These are phyloP conservation scores for Eurotiales sp. DNA, from an alignment of 2,329 filamentous ascomycete species.

Conservation along the genomic window DNA sequence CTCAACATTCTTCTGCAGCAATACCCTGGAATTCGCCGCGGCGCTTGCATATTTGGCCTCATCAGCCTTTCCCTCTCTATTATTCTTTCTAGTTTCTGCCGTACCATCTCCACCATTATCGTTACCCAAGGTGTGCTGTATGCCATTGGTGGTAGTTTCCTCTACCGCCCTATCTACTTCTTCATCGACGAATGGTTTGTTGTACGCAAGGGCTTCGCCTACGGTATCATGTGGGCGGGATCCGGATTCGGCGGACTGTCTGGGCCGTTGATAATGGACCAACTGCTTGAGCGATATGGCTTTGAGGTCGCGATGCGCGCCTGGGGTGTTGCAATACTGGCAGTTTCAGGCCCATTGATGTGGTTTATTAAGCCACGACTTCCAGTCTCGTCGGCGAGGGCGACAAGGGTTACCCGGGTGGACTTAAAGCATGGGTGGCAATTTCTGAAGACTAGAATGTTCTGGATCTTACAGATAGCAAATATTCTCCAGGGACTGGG, in stretches of 20 bases:
- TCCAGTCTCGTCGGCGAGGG: conserved; percentile 21
- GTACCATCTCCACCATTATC: neutral
- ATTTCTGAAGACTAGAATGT: conserved; percentile 35
- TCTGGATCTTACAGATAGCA: conserved; percentile 46
- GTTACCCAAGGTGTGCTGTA: conserved; percentile 29
- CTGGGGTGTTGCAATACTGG: conserved; percentile 35
- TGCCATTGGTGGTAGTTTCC: conserved; percentile 47
- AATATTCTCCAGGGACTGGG: conserved; percentile 37
- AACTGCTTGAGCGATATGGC: neutral
- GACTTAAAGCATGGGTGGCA: neutral
- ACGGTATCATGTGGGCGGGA: conserved; percentile 46
- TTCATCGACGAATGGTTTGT: conserved; percentile 53
- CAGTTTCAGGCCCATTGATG: conserved; percentile 28
- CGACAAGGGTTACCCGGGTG: conserved; percentile 18
- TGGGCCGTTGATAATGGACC: conserved; percentile 5
- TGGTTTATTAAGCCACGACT: conserved; percentile 39
- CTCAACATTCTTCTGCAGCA: neutral
- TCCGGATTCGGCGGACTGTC: conserved; percentile 26
- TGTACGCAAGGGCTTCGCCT: conserved; percentile 46
- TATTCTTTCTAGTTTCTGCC: neutral
- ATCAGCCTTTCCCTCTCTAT: neutral
- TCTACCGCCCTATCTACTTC: conserved; percentile 41
- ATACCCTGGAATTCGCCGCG: neutral
- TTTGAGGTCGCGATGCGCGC: conserved; percentile 44
- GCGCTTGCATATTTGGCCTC: neutral